Base-by-base conservation (phyloP, 2,329 filamentous ascomycete species). In the Talaromyces sp. region DNA sequence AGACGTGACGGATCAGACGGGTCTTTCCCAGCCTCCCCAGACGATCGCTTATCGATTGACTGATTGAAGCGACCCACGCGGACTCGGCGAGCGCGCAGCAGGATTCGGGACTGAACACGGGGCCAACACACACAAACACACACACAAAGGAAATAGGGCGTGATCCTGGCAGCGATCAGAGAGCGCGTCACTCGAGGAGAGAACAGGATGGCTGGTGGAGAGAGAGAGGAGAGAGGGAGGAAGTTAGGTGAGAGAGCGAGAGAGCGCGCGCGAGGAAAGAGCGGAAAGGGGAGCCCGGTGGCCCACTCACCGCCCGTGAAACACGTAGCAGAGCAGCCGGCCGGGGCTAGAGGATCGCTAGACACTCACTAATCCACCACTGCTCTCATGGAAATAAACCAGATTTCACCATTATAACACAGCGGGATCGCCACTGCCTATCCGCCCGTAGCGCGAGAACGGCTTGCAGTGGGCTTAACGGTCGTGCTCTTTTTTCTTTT, bases 111-210 rank as follows among this genome's bases (percentile, higher is more conserved):
- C 56, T 42, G 58, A 40, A 56, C 44, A 47, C 44, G 44, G 16
- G 10, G 28, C 56, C 60, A 59, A 55, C 53, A 61, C 53, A 61
- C 53, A 61, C 42, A 50, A 58, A 51, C 16, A 53, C n/a, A 47
- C 50, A 53, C 50, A 53, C 50, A 53, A 53, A 53, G 50, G 50
- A 53, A 53, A 53, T 16, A n/a, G 18, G 30, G 27, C 27, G 50
- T 31, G 18, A 31, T 53, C 8, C 12, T 27, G 50, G 12, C 12
- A 53, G 50, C 47, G 47, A 59, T 44, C 50, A 59, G 31, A 64
- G 30, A 63, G 56, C 50, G 64, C 61, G 57, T 64, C 63, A 40
- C 53, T 61, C 44, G 31, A 60, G 66, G 67, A 61, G 60, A 57
- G 27, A 42, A 53, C 52, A 62, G 59, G 56, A 62, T 56, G 61